These are phyloP conservation scores for Candida mesenterica DNA, from an alignment of 1,139 yeast species.

Conservation along the genomic window DNA sequence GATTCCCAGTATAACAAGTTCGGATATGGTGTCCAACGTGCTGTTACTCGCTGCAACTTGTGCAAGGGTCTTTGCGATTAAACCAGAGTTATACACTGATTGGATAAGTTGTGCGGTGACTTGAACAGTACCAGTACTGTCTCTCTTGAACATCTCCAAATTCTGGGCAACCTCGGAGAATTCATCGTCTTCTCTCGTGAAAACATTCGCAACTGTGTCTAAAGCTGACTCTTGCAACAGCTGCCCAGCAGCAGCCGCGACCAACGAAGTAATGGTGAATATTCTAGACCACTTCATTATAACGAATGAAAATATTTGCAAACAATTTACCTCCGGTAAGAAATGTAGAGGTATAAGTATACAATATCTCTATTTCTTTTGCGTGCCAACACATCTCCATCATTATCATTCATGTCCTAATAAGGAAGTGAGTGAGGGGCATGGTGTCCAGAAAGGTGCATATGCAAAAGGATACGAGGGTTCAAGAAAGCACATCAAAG, in stretches of 20 bases:
- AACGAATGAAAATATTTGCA: neutral
- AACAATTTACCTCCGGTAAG: no score
- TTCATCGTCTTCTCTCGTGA: constrained; percentile 4
- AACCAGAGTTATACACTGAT: constrained; percentile 20
- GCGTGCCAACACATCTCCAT: no score
- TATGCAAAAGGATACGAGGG: no score
- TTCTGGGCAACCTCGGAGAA: constrained; percentile 2
- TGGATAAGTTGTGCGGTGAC: neutral
- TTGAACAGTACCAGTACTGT: neutral
- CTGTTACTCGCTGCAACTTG: constrained; percentile 26
- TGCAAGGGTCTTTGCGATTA: constrained; percentile 28
- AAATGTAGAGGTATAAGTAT: no score
- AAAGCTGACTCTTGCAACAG: constrained; percentile 2
- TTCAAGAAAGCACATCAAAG: no score
- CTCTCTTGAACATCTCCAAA: constrained; percentile 1
- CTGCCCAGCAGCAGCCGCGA: constrained; percentile 3
- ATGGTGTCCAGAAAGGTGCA: no score
- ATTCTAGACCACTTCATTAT: constrained; percentile 11
- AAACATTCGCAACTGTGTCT: constrained; percentile 1
- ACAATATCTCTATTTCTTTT: no score
- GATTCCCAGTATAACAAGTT: constrained; percentile 6
- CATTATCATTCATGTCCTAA: no score
- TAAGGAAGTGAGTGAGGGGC: no score
- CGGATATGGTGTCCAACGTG: constrained; percentile 18
- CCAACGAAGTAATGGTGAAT: constrained; percentile 4